phyloP scores from a whole-genome alignment of 2,329 filamentous ascomycete species.

The Aureobasidium sp. region DNA sequence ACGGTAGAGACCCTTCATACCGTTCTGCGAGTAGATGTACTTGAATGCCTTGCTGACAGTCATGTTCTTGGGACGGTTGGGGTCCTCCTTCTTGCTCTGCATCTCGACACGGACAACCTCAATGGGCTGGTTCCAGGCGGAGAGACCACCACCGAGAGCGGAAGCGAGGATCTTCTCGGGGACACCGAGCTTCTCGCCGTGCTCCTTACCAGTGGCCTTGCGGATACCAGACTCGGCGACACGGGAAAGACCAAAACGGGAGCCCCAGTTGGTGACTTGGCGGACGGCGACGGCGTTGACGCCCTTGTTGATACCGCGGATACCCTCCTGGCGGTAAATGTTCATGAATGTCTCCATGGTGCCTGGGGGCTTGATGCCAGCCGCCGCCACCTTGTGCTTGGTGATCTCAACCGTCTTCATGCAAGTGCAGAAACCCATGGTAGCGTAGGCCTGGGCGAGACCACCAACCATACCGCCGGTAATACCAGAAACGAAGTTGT shows the following conservation, averaged over 20 bases:
- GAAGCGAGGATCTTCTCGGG: slow-evolving; percentile 85
- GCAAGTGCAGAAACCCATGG: slow-evolving; percentile 99
- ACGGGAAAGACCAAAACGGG: slow-evolving; percentile 85
- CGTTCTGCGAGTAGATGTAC: slow-evolving; percentile 90
- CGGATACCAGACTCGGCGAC: slow-evolving; percentile 87
- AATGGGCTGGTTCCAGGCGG: slow-evolving; percentile 98
- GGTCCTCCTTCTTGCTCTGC: slow-evolving; percentile 98
- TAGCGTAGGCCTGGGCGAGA: slow-evolving; percentile 96
- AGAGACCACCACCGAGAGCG: slow-evolving; percentile 82
- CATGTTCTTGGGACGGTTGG: slow-evolving; percentile 98
- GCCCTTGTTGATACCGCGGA: slow-evolving; percentile 93
- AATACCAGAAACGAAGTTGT: slow-evolving; percentile 84
- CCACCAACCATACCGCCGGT: slow-evolving; percentile 84
- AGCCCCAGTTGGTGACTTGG: slow-evolving; percentile 99
- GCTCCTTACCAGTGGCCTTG: slow-evolving; percentile 65
- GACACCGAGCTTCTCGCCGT: slow-evolving; percentile 67
- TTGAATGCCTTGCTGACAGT: slow-evolving; percentile 72
- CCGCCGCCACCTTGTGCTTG: slow-evolving; percentile 84
- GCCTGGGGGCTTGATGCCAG: slow-evolving; percentile 75
- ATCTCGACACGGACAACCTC: slow-evolving; percentile 99
- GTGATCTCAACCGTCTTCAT: slow-evolving; percentile 99
- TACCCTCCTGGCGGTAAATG: slow-evolving; percentile 91
- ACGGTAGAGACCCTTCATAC: slow-evolving; percentile 86
- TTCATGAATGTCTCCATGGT: slow-evolving; percentile 95
- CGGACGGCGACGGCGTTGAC: slow-evolving; percentile 98